Evolutionary conservation across 2,329 filamentous ascomycete genomes (phyloP), one percentile per base, ranked within the genome.

Genomic region (Arthrocladium fulminans): DNA sequence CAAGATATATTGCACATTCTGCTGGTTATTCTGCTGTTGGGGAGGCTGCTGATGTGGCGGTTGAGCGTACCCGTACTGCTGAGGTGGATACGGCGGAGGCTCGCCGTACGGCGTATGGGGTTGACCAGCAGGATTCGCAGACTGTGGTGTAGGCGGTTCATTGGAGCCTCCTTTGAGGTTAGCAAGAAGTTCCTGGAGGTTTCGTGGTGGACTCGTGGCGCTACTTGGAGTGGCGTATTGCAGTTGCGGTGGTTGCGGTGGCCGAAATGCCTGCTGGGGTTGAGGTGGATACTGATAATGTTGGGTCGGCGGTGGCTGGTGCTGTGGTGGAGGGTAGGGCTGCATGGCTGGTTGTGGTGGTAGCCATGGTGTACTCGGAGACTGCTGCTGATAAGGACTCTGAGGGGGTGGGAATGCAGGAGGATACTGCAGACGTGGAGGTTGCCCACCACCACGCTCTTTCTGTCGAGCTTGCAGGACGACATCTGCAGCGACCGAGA

Each of bases 401-500:
- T 49, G 50, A 22, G 51, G 47, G 13, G 50, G 38, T 35, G 48
- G 4, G 89, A 67, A 3, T 90, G 68, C 47, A 78, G 82, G 59
- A 88, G 84, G n/a, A 90, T 68, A 4, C 81, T 42, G 67, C 61
- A 47, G 65, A 61, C 45, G 64, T 66, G 9, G 64, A 22, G 39
- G 32, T 17, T 48, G 47, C 20, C 24, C 19, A 19, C 34, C 67
- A 13, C 69, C 60, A 20, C 57, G 50, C 50, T 65, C 60, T 37
- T 63, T 71, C 54, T 73, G 67, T 63, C 86, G 89, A 45, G 83
- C 79, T 50, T 87, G 79, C 35, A 83, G 65, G 49, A 94, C 84
- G 13, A 97, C 78, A 57, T 94, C 86, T 13, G 85, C 86, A 3
- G 86, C 88, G 39, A 88, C 81, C 4, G 72, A 66, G 0, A 88